Conservation (phyloP, 441 rosid genomes). For the Pelargonium australe region DNA sequence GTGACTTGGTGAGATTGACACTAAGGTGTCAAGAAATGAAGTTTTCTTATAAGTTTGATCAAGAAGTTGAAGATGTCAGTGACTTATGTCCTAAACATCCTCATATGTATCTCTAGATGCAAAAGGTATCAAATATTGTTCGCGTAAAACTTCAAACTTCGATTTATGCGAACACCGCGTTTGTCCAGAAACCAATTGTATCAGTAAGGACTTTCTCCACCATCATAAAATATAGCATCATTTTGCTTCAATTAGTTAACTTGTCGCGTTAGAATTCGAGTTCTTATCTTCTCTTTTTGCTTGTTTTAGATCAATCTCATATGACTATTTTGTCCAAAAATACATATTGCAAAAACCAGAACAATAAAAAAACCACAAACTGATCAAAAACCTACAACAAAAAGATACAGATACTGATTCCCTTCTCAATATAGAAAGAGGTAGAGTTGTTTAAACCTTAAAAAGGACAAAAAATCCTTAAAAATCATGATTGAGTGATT, state of each 20-base stretch:
- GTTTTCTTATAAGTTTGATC: constrained; percentile 5
- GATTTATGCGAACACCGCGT: not conserved
- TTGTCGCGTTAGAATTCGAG: no score
- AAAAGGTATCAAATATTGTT: not conserved
- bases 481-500: constrained; percentile 47
- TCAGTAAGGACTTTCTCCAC: not conserved
- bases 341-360: no score
- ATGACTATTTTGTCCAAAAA: no score
- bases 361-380: no score
- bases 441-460: no score
- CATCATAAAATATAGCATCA: not conserved
- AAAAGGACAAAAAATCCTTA: constrained; percentile 7
- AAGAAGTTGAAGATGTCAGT: constrained; percentile 15
- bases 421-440: no score
- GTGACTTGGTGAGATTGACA: constrained; percentile 6
- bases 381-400: no score
- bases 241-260: not conserved
- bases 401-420: no score
- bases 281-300: not conserved
- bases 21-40: constrained; percentile 1
- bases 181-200: no score
- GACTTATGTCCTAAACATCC: constrained; percentile 22
- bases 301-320: no score
- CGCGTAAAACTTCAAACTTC: not conserved
- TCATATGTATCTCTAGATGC: constrained; percentile 22